phyloP scores from a whole-genome alignment of 768 basidiomycete genomes.

The Rhodotorula sphaerocarpa region DNA sequence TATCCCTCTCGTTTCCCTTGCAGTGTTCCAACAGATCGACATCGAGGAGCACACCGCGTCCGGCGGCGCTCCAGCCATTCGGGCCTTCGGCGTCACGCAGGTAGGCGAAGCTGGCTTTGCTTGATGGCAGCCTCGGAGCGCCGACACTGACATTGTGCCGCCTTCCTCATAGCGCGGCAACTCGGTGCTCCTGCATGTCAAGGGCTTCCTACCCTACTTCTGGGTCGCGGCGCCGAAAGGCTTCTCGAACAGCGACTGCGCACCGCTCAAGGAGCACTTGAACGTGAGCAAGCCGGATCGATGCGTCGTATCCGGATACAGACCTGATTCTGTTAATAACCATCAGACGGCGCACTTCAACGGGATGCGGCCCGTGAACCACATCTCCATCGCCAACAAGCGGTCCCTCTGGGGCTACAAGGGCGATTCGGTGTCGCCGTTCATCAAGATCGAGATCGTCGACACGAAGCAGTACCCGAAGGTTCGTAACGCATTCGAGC shows the following conservation, averaged over 20 bases:
- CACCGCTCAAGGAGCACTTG: constrained; percentile 58
- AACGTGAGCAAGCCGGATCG: constrained; percentile 51
- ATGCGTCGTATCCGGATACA: neutral
- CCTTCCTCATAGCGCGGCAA: constrained; percentile 58
- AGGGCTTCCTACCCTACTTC: constrained; percentile 83
- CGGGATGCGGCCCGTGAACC: constrained; percentile 26
- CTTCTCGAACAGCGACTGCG: constrained; percentile 61
- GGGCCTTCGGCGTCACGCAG: constrained; percentile 88
- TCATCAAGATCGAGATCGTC: constrained; percentile 71
- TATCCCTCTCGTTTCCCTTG: neutral
- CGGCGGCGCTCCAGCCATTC: constrained; percentile 48
- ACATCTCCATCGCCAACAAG: constrained; percentile 36
- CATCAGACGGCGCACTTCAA: constrained; percentile 25
- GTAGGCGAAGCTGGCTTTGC: constrained; percentile 44
- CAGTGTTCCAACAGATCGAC: constrained; percentile 84
- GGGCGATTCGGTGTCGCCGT: constrained; percentile 68
- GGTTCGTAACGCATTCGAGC: constrained; percentile 86
- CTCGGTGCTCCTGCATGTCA: constrained; percentile 76
- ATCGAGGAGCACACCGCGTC: constrained; percentile 61
- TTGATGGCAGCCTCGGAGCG: neutral
- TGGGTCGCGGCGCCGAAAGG: constrained; percentile 81
- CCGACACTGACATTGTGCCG: neutral
- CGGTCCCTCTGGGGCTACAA: constrained; percentile 73
- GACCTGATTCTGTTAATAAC: neutral
- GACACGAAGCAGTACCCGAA: constrained; percentile 73